These are phyloP conservation scores for Phialophora chinensis DNA, from an alignment of 2,329 filamentous ascomycete species.

Conservation along the genomic window DNA sequence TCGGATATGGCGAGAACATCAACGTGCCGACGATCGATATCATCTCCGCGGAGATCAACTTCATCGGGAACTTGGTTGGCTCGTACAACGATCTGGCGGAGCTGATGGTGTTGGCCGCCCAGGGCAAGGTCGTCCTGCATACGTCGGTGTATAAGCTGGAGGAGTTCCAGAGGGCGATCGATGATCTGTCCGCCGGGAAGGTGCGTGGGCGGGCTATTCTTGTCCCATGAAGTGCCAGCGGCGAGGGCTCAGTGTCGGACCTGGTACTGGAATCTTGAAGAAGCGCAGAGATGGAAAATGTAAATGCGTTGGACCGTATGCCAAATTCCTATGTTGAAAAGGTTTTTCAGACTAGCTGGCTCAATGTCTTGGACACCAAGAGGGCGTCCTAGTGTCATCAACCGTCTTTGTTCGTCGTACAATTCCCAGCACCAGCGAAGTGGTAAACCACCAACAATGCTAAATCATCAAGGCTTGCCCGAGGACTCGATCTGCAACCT, in stretches of 20 bases:
- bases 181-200: constrained; percentile 29
- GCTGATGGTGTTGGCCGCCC: constrained; percentile 31
- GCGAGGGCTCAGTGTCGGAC: neutral
- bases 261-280: neutral
- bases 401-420: neutral
- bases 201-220: constrained; percentile 29
- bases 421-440: neutral
- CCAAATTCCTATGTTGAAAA: neutral
- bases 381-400: neutral
- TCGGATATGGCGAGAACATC: constrained; percentile 31
- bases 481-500: neutral
- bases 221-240: constrained; percentile 16
- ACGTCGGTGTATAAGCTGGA: constrained; percentile 32
- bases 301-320: neutral
- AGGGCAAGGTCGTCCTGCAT: constrained; percentile 31
- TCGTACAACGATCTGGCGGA: constrained; percentile 33
- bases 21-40: constrained; percentile 31
- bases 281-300: neutral
- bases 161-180: constrained; percentile 31
- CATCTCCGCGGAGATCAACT: constrained; percentile 34
- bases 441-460: neutral
- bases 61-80: constrained; percentile 33
- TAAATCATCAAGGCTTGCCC: neutral
- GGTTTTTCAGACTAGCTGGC: neutral
- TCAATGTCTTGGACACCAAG: neutral